Evolutionary conservation across 768 basidiomycete species (phyloP).

Genomic region (Leccinum disarticulatum): DNA sequence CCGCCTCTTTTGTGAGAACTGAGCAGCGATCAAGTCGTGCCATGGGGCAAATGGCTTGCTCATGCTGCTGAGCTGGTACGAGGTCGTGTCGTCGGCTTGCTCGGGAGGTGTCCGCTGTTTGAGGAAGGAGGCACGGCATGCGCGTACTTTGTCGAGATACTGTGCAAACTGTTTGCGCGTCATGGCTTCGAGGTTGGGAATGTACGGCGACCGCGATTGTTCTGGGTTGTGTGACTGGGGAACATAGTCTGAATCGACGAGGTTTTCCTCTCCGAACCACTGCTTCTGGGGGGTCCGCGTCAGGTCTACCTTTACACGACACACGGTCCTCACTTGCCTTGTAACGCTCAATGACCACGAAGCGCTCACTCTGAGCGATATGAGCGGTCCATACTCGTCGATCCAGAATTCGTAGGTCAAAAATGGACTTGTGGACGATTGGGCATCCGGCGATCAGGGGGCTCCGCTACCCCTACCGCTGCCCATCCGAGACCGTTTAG

Average conservation of each 20-base stretch:
- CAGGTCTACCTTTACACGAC: conserved; percentile 24
- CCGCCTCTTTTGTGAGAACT: conserved; percentile 24
- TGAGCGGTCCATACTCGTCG: conserved; percentile 55
- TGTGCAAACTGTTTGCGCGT: conserved; percentile 51
- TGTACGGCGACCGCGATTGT: conserved; percentile 29
- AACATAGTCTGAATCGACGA: conserved; percentile 28
- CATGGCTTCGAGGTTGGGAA: conserved; percentile 64
- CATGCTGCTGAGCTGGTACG: conserved; percentile 29
- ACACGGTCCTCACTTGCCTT: conserved; percentile 5
- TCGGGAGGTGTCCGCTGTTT: conserved; percentile 22
- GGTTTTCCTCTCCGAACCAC: conserved; percentile 17
- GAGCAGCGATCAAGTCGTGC: conserved; percentile 26
- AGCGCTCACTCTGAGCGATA: conserved; percentile 42
- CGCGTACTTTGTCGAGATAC: conserved; percentile 60
- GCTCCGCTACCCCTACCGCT: no score
- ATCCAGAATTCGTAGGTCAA: conserved; percentile 49
- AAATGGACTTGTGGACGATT: conserved; percentile 5
- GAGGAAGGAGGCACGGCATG: conserved; percentile 60
- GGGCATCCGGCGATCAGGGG: no score
- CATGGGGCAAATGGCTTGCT: conserved; percentile 21
- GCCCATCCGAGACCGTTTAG: no score
- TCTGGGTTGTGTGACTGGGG: conserved; percentile 17
- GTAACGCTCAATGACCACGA: conserved; percentile 22
- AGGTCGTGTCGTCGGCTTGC: conserved; percentile 20
- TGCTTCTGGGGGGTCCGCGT: conserved; percentile 6